Evolutionary conservation across 73 alveolate species (phyloP), one percentile per base, ranked within the genome.

Genomic region (Paramecium pentaurelia): DNA sequence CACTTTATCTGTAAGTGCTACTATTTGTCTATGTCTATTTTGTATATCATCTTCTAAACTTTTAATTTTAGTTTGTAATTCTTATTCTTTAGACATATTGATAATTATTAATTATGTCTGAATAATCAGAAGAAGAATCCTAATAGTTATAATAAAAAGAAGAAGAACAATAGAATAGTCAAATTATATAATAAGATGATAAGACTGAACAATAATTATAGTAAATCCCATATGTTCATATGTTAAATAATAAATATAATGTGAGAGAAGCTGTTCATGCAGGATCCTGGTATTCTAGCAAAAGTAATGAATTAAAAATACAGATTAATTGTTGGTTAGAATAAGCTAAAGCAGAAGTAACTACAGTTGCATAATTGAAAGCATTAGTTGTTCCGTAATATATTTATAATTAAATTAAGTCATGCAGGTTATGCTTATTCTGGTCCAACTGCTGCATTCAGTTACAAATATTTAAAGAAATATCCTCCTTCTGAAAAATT

Each of bases 371-470:
- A 44, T 42, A 77, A 45, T 51, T 89, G 14, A 89, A 89, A 47
- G 90, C 86, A 14, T 71, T 89, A 16, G 42, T 89, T 36, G 94
- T 83, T 22, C 94, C 94, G 93, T 87, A 87, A 1, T 10, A 18
- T 18, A 12, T 18, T 30, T 60, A 20, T 8, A 14, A 4, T 25
- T 54, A 86, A 38, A 42, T 36, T 58, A 30, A 87, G 93, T 14
- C 94, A 89, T 71, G 94, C 94, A 42, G 94, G 94, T 20, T 89
- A 45, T 89, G 86, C 94, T 45, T 89, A 71, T 45, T 71, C 92
- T 28, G 94, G 94, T 1, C 94, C 94, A 47, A 89, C 94, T 8
- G 94, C 94, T 10, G 94, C 92, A 18, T 89, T 51, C 34, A 83
- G 92, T 28, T 89, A 89, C 18, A 89, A 45, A 30, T 89, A 89